Percentiles rank a stretch among this genome's conserved stretches.
phyloP scores from a whole-genome alignment of 2,329 filamentous ascomycete genomes.

The Claviceps lovelessii region DNA sequence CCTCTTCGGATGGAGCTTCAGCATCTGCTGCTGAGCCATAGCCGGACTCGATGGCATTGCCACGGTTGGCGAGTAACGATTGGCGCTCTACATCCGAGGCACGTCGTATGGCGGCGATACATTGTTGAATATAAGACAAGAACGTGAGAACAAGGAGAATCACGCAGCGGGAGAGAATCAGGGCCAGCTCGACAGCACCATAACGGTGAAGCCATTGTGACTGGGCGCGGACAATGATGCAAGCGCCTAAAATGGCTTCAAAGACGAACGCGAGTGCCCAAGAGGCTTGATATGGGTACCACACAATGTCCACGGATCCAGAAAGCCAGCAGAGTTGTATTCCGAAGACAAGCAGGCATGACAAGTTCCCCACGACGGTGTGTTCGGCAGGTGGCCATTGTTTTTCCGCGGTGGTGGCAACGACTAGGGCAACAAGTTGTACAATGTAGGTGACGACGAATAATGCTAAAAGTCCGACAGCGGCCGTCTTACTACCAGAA shows the following conservation, averaged over 20 bases:
- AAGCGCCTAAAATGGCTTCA: slow-evolving; percentile 33
- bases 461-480: slow-evolving; percentile 29
- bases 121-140: slow-evolving; percentile 12
- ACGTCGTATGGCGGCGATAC: slow-evolving; percentile 12
- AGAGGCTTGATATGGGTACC: slow-evolving; percentile 50
- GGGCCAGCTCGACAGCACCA: slow-evolving; percentile 12
- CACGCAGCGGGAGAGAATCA: slow-evolving; percentile 9
- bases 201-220: slow-evolving; percentile 6
- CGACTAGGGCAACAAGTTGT: slow-evolving; percentile 29
- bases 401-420: slow-evolving; percentile 19
- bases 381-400: slow-evolving; percentile 32
- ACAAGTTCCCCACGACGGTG: slow-evolving; percentile 41
- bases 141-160: slow-evolving; percentile 18
- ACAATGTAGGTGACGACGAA: slow-evolving; percentile 31
- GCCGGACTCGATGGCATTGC: slow-evolving; percentile 13
- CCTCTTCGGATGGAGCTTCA: slow-evolving; percentile 24
- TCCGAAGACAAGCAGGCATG: slow-evolving; percentile 50
- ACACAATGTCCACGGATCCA: slow-evolving; percentile 35
- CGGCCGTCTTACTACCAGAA: slow-evolving; percentile 8
- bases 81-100: slow-evolving; percentile 42
- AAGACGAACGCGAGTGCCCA: slow-evolving; percentile 44
- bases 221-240: slow-evolving; percentile 7
- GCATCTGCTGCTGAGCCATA: slow-evolving; percentile 30
- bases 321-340: slow-evolving; percentile 42
- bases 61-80: slow-evolving; percentile 32